Conservation (phyloP, 164 flowering plant genomes). For the Liriodendron chinense region DNA sequence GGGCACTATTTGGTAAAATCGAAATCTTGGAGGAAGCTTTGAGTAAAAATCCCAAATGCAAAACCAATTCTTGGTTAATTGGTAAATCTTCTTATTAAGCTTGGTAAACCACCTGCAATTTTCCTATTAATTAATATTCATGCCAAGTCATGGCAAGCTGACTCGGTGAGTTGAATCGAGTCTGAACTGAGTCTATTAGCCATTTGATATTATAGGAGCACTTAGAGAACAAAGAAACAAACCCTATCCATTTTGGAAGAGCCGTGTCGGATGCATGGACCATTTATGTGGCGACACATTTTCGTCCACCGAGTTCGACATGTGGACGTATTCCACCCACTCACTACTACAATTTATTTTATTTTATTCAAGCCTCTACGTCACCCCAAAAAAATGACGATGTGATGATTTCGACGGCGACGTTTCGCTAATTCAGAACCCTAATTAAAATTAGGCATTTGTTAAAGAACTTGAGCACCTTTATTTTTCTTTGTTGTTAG, state of each 20-base stretch:
- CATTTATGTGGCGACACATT: neutral
- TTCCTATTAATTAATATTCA: too few relatives aligned
- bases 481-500: slow-evolving; percentile 32
- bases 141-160: too few relatives aligned
- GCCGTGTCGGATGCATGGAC: neutral
- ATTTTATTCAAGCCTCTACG: neutral
- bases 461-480: slow-evolving; percentile 23
- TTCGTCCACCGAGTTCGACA: neutral
- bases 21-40: too few relatives aligned
- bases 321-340: neutral
- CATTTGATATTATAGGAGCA: neutral
- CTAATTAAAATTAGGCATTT: slow-evolving; percentile 6
- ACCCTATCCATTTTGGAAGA: neutral
- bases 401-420: neutral
- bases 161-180: too few relatives aligned
- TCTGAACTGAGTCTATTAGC: too few relatives aligned
- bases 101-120: too few relatives aligned
- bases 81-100: too few relatives aligned
- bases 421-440: neutral
- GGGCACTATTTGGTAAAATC: too few relatives aligned
- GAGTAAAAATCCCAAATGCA: too few relatives aligned
- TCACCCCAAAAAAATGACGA: neutral
- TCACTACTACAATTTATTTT: neutral
- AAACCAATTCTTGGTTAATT: too few relatives aligned
- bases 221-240: neutral